These are phyloP conservation scores for Setomelanomma holmii DNA, from an alignment of 2,329 filamentous ascomycete genomes.

Conservation along the genomic window DNA sequence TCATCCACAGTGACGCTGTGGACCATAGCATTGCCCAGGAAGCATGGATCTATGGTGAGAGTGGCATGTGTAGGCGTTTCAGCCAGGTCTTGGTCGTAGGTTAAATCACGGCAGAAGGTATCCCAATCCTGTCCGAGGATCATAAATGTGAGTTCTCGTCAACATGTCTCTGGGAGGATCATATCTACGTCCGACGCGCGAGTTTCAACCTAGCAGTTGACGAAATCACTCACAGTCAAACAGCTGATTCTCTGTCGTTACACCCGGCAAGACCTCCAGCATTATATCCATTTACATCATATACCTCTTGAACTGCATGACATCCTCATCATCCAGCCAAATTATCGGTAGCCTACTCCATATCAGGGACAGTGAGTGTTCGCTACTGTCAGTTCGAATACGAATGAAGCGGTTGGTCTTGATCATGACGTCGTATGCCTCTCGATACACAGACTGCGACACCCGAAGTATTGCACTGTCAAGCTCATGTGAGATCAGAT, in stretches of 20 bases:
- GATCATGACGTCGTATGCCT: constrained; percentile 28
- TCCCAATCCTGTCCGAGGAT: constrained; percentile 8
- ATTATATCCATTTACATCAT: neutral
- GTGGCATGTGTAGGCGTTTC: too few species aligned
- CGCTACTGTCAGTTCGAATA: neutral
- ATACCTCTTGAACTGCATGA: neutral
- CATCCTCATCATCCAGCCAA: neutral
- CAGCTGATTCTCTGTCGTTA: too few species aligned
- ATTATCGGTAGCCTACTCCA: neutral
- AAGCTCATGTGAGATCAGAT: neutral
- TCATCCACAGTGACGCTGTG: too few species aligned
- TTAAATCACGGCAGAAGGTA: neutral
- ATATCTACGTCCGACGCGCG: too few species aligned
- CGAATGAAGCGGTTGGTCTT: constrained; percentile 21
- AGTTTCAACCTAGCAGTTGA: neutral
- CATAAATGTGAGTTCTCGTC: constrained; percentile 3
- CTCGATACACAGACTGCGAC: constrained; percentile 17
- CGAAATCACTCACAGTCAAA: neutral
- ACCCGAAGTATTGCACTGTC: constrained; percentile 12
- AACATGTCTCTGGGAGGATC: neutral
- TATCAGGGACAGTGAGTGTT: neutral
- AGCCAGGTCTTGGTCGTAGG: too few species aligned
- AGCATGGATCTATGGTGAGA: too few species aligned
- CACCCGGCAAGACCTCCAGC: too few species aligned
- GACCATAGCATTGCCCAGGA: too few species aligned